Conservation (phyloP, 2,329 filamentous ascomycete species). For the Xylariaceae sp. region DNA sequence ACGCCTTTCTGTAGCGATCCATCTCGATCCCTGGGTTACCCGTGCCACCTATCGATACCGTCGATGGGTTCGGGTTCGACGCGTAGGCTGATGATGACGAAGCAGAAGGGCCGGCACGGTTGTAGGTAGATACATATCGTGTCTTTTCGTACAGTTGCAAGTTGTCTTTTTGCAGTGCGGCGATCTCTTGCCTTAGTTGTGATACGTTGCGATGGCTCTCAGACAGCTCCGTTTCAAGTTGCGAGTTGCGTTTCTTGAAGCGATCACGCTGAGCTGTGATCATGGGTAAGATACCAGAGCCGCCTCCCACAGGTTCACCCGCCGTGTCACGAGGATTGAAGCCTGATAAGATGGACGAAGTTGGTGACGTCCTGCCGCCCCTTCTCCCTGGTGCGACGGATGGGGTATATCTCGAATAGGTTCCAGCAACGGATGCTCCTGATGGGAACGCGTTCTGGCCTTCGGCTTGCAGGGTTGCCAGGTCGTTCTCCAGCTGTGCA, state of each 20-base stretch:
- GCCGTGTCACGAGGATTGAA: slow-evolving; percentile 68
- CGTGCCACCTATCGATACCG: slow-evolving; percentile 59
- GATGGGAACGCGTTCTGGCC: slow-evolving; percentile 81
- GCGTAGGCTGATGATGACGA: slow-evolving; percentile 64
- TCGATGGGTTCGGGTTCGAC: slow-evolving; percentile 72
- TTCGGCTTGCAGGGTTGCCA: slow-evolving; percentile 83
- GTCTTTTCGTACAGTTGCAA: slow-evolving; percentile 96
- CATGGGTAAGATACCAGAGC: slow-evolving; percentile 93
- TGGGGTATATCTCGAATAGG: slow-evolving; percentile 78
- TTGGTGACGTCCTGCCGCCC: slow-evolving; percentile 75
- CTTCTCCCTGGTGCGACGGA: slow-evolving; percentile 58
- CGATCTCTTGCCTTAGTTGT: slow-evolving; percentile 83
- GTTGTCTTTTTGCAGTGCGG: slow-evolving; percentile 93
- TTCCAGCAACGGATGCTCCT: slow-evolving; percentile 88
- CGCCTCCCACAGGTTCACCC: slow-evolving; percentile 66
- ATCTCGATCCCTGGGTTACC: slow-evolving; percentile 62
- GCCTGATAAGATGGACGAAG: slow-evolving; percentile 97
- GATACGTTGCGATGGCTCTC: slow-evolving; percentile 80
- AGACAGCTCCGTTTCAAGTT: slow-evolving; percentile 87
- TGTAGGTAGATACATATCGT: slow-evolving; percentile 92
- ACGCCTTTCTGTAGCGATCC: slow-evolving; percentile 85
- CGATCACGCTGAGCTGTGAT: slow-evolving; percentile 95
- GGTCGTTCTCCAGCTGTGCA: slow-evolving; percentile 85
- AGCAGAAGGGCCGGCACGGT: slow-evolving; percentile 60
- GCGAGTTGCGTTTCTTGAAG: slow-evolving; percentile 92